Percentiles rank a stretch among this genome's conserved stretches.
phyloP scores from a whole-genome alignment of 805 yeast genomes.

The Zygoascus ofunaensis region DNA sequence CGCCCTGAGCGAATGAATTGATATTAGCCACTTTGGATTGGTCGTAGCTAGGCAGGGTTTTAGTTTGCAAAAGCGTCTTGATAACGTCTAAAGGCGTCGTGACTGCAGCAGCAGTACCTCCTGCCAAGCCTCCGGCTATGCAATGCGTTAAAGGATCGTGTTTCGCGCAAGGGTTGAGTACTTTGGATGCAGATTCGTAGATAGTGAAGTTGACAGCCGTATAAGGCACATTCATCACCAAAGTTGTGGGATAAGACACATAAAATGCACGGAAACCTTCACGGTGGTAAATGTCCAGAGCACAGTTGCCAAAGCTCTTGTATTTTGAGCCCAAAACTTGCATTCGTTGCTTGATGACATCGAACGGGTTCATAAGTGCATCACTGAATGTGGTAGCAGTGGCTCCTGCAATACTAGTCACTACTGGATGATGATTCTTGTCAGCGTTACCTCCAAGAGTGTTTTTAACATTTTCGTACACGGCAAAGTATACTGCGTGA shows the following conservation, averaged over 20 bases:
- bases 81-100: slow-evolving; percentile 94
- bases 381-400: slow-evolving; percentile 89
- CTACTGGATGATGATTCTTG: slow-evolving; percentile 58
- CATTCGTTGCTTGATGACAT: slow-evolving; percentile 91
- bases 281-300: slow-evolving; percentile 23
- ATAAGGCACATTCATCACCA: slow-evolving; percentile 86
- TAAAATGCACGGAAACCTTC: slow-evolving; percentile 65
- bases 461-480: slow-evolving; percentile 74
- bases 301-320: slow-evolving; percentile 20
- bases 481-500: slow-evolving; percentile 93
- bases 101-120: slow-evolving; percentile 89
- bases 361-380: slow-evolving; percentile 96
- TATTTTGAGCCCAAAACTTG: slow-evolving; percentile 38
- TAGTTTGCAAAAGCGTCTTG: slow-evolving; percentile 83
- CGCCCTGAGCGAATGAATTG: slow-evolving; percentile 62
- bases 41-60: slow-evolving; percentile 30
- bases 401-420: slow-evolving; percentile 82
- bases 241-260: slow-evolving; percentile 88
- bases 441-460: slow-evolving; percentile 39
- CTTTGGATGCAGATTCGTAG: slow-evolving; percentile 72
- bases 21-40: slow-evolving; percentile 39
- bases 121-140: slow-evolving; percentile 86
- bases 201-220: slow-evolving; percentile 91
- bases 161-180: slow-evolving; percentile 60
- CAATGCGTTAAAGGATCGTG: slow-evolving; percentile 92